These are phyloP conservation scores for Aegilops sharonensis DNA, from an alignment of 176 grass and related monocot genomes.

Conservation along the genomic window DNA sequence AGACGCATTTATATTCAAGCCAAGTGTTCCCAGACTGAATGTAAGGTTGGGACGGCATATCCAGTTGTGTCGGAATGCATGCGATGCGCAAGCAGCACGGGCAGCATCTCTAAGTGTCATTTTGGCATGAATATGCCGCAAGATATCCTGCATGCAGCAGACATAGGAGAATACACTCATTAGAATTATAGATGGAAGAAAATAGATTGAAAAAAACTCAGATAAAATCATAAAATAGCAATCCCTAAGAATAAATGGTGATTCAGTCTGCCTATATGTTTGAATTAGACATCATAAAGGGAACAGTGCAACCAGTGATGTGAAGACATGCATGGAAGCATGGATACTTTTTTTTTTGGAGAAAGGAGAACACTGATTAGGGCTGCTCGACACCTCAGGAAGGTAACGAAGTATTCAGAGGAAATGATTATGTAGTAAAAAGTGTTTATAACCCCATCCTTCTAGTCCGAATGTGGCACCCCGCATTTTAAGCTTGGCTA, in stretches of 20 bases:
- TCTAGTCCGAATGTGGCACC: background rate
- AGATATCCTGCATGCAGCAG: slow-evolving; percentile 19
- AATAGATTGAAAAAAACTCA: background rate
- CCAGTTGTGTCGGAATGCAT: background rate
- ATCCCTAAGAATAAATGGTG: background rate
- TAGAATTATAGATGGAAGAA: background rate
- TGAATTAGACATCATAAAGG: background rate
- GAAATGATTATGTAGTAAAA: background rate
- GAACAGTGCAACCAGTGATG: background rate
- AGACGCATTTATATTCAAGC: background rate
- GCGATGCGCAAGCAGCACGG: slow-evolving; percentile 18
- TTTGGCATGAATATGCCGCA: background rate
- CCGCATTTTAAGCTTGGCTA: background rate
- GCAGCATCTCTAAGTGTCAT: slow-evolving; percentile 24
- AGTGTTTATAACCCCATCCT: background rate
- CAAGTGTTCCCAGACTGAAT: background rate
- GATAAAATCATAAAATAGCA: background rate
- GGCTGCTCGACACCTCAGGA: background rate
- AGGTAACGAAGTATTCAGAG: background rate
- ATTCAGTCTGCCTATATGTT: background rate
- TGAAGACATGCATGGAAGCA: background rate
- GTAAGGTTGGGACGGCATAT: background rate
- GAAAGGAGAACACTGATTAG: background rate
- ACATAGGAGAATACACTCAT: background rate
- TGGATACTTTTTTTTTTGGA: background rate